Evolutionary conservation across 2,329 filamentous ascomycete species (phyloP).

Genomic region (Raffaelea ambrosiae): DNA sequence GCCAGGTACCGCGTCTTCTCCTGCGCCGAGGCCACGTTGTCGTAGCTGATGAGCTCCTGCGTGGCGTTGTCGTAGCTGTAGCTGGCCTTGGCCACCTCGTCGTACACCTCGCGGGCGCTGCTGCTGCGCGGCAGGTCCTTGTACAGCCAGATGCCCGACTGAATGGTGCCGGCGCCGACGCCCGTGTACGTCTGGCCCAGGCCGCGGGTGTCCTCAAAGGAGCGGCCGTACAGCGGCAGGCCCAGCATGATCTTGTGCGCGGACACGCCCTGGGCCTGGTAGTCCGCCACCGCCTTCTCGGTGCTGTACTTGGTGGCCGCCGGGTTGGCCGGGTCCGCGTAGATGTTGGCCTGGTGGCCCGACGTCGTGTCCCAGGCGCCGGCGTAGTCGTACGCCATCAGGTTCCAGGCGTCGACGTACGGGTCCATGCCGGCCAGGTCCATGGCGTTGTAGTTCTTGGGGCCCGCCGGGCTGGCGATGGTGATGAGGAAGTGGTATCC

Average conservation of each 20-base stretch:
- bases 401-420: slow-evolving; percentile 44
- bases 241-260: slow-evolving; percentile 63
- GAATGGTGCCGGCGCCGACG: slow-evolving; percentile 47
- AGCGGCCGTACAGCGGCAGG: slow-evolving; percentile 72
- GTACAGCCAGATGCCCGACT: slow-evolving; percentile 64
- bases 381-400: slow-evolving; percentile 64
- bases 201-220: slow-evolving; percentile 60
- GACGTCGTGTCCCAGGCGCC: slow-evolving; percentile 54
- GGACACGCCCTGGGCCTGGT: slow-evolving; percentile 49
- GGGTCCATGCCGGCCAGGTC: slow-evolving; percentile 36
- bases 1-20: slow-evolving; percentile 59
- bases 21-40: slow-evolving; percentile 48
- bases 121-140: slow-evolving; percentile 58
- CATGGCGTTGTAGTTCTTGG: slow-evolving; percentile 34
- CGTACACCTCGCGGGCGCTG: slow-evolving; percentile 47
- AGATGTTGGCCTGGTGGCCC: slow-evolving; percentile 64
- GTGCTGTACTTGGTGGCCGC: slow-evolving; percentile 60
- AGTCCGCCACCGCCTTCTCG: slow-evolving; percentile 54
- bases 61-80: slow-evolving; percentile 58
- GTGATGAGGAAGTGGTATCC: slow-evolving; percentile 24
- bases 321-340: slow-evolving; percentile 39
- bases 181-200: slow-evolving; percentile 56
- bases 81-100: slow-evolving; percentile 52
- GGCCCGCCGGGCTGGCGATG: slow-evolving; percentile 29
- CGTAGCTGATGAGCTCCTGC: slow-evolving; percentile 62